Base-by-base conservation (phyloP, 257 asterid genomes). In the Orobanche coerulescens region DNA sequence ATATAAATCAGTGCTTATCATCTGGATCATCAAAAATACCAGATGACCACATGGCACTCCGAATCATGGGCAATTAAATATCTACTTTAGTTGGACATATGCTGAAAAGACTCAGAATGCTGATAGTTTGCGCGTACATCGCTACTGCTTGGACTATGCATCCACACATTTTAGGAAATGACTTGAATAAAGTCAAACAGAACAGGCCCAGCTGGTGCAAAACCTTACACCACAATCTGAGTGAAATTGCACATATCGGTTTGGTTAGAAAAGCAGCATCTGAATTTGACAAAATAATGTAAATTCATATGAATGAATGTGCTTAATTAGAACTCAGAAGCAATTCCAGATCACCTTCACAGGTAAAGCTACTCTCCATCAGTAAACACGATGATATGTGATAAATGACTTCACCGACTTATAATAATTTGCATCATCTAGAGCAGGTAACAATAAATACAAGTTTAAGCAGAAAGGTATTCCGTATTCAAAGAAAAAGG, bases 311-410 rank as follows among this genome's bases (percentile, higher is more conserved):
- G 39, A 43, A 22, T 7, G 33, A 34, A 58, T 18, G 55, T 24
- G 46, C 54, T 28, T 62, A 4, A 33, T 18, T 34, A 23, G 19
- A 26, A 26, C 20, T 37, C 15, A 40, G 48, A 40, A 10, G 52
- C 49, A 70, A 22, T 39, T 52, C 14, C 48, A 44, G 37, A 31
- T 51, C 60, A 42, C 4, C 60, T 28, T 24, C 53, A 42, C 39
- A 22, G 39, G 47, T n/a, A 54, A 58, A 50, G 65, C 47, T 50
- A 33, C 26, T 34, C 58, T 15, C 64, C 42, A 48, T 30, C 11
- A 55, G 43, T 70, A 15, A 62, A 40, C 61, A 56, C 31, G 39
- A 26, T 37, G 37, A 22, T n/a, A 11, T 46, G 25, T 15, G 22
- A 63, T 11, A 23, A 37, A 37, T 5, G 13, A 37, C n/a, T n/a